Evolutionary conservation across 768 basidiomycete species (phyloP).

Genomic region (Boletus tomentosulus): DNA sequence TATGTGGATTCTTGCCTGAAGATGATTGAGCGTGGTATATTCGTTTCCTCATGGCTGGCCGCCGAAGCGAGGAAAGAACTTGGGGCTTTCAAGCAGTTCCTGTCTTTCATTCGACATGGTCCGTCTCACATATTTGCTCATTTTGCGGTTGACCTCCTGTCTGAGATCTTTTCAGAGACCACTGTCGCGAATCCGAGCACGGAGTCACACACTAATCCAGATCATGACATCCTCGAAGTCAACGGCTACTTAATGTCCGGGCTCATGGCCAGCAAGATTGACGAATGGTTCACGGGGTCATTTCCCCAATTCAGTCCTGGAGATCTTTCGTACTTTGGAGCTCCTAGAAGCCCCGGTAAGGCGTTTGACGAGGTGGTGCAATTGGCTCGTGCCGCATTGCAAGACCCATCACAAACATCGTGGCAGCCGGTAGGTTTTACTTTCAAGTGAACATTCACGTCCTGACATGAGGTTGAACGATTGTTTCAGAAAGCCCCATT

Average conservation of each 20-base stretch:
- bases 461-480: constrained; percentile 25
- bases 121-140: constrained; percentile 21
- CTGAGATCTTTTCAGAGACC: constrained; percentile 37
- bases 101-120: constrained; percentile 76
- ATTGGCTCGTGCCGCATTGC: constrained; percentile 45
- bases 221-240: constrained; percentile 74
- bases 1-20: constrained; percentile 53
- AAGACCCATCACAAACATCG: constrained; percentile 42
- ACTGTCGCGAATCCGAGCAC: constrained; percentile 47
- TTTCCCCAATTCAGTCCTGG: constrained; percentile 31
- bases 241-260: constrained; percentile 76
- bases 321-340: constrained; percentile 27
- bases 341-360: constrained; percentile 17
- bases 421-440: constrained; percentile 50
- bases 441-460: constrained; percentile 23
- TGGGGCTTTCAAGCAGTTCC: constrained; percentile 72
- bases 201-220: constrained; percentile 47
- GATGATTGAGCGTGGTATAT: constrained; percentile 52
- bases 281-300: constrained; percentile 76
- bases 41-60: constrained; percentile 66
- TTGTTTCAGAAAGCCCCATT: constrained; percentile 42
- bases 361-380: constrained; percentile 39
- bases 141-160: constrained; percentile 10
- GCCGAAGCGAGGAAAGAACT: constrained; percentile 63
- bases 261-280: constrained; percentile 62